Conservation (phyloP, 495 filamentous ascomycete species). For the Poronia punctata region DNA sequence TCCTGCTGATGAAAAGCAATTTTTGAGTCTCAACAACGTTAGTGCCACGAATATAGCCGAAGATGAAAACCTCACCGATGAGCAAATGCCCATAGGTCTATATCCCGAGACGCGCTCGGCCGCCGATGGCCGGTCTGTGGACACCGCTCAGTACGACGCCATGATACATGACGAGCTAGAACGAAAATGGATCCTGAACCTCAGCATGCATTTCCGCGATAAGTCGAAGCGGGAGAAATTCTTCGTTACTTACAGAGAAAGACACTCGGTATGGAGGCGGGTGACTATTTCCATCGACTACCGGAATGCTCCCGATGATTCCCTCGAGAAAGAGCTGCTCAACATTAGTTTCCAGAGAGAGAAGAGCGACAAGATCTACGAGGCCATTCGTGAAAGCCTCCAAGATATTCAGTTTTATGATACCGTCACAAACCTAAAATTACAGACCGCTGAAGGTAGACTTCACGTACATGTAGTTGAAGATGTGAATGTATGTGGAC, state of each 20-base stretch:
- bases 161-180: constrained; percentile 77
- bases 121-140: constrained; percentile 36
- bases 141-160: constrained; percentile 46
- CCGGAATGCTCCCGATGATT: constrained; percentile 68
- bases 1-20: constrained; percentile 26
- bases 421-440: constrained; percentile 91
- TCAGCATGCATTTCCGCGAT: constrained; percentile 98
- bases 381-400: constrained; percentile 88
- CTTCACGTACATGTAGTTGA: constrained; percentile 98
- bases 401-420: constrained; percentile 90
- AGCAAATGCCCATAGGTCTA: constrained; percentile 7
- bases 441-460: constrained; percentile 82
- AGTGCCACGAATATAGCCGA: constrained; percentile 10
- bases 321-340: constrained; percentile 77
- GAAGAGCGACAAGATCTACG: constrained; percentile 92
- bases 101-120: constrained; percentile 21
- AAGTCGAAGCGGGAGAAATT: constrained; percentile 94
- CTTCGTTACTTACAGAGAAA: constrained; percentile 88
- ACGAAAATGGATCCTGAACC: constrained; percentile 86
- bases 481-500: constrained; percentile 64
- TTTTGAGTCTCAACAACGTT: constrained; percentile 18
- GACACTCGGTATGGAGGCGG: constrained; percentile 68
- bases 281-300: constrained; percentile 95
- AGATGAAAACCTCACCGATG: constrained; percentile 12
- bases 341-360: constrained; percentile 79